A percentile compares a stretch with the other conserved stretches of the same genome.
Evolutionary conservation across 805 yeast species (phyloP).

Genomic region (Starmerella sirachaensis): DNA sequence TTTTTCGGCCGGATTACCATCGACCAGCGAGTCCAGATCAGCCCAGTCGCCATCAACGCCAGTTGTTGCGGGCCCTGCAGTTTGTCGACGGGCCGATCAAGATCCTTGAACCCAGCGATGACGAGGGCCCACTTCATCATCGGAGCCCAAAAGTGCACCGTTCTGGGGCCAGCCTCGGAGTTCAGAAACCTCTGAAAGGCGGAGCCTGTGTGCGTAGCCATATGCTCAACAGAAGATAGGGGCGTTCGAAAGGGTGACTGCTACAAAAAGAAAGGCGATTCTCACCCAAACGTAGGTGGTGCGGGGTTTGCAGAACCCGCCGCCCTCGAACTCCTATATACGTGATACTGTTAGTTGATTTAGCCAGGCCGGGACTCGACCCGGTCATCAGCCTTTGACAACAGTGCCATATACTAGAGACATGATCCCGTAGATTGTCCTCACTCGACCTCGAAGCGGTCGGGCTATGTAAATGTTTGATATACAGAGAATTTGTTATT

Average conservation of each 20-base stretch:
- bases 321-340: no score
- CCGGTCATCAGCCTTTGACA: no score
- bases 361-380: no score
- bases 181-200: conserved; percentile 55
- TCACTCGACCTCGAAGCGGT: no score
- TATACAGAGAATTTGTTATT: no score
- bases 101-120: conserved; percentile 78
- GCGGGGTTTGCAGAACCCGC: no score
- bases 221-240: not conserved
- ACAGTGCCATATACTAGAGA: no score
- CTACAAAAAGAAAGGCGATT: not conserved
- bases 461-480: no score
- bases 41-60: conserved; percentile 82
- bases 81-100: conserved; percentile 82
- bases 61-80: conserved; percentile 80
- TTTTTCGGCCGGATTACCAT: conserved; percentile 85
- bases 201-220: conserved; percentile 17
- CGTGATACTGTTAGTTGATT: no score
- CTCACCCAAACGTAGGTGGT: not conserved
- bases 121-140: conserved; percentile 69
- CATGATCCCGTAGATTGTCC: no score
- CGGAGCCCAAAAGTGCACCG: conserved; percentile 92
- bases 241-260: not conserved
- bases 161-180: conserved; percentile 88
- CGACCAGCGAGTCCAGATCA: conserved; percentile 98